Conservation (phyloP, 768 basidiomycete genomes). For the Filobasidium wieringae region DNA sequence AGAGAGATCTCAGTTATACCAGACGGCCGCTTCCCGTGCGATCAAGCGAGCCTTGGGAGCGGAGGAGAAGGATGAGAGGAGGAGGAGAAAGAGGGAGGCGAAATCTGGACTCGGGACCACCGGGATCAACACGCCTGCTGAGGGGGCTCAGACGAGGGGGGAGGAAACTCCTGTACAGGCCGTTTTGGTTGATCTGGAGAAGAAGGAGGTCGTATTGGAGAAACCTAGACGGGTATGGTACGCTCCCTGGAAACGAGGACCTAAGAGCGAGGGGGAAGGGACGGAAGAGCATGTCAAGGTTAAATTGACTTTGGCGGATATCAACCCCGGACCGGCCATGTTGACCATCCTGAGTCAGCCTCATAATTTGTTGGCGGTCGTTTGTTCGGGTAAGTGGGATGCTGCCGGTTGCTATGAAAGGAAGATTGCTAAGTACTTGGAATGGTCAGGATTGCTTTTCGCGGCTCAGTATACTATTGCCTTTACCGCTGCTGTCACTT, state of each 20-base stretch:
- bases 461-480: conserved; percentile 58
- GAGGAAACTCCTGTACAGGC: not conserved
- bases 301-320: conserved; percentile 53
- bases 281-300: conserved; percentile 34
- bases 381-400: conserved; percentile 53
- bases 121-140: not conserved
- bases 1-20: conserved; percentile 71
- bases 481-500: conserved; percentile 63
- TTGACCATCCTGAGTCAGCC: conserved; percentile 48
- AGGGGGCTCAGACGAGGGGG: not conserved
- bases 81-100: conserved; percentile 18
- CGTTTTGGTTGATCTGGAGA: conserved; percentile 18
- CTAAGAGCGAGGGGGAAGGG: conserved; percentile 16
- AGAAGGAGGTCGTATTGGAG: conserved; percentile 13
- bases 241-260: not conserved
- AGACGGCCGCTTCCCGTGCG: conserved; percentile 49
- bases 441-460: conserved; percentile 52
- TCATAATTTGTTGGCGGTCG: conserved; percentile 58
- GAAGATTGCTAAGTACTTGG: conserved; percentile 4
- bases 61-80: conserved; percentile 22
- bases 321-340: conserved; percentile 64
- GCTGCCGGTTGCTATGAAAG: not conserved
- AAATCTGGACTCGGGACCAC: not conserved
- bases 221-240: not conserved
- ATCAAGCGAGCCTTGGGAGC: conserved; percentile 30